Percentiles rank a stretch among this genome's conserved stretches.
Evolutionary conservation across 2,329 filamentous ascomycete genomes (phyloP).

Genomic region (Aureobasidium sp.): DNA sequence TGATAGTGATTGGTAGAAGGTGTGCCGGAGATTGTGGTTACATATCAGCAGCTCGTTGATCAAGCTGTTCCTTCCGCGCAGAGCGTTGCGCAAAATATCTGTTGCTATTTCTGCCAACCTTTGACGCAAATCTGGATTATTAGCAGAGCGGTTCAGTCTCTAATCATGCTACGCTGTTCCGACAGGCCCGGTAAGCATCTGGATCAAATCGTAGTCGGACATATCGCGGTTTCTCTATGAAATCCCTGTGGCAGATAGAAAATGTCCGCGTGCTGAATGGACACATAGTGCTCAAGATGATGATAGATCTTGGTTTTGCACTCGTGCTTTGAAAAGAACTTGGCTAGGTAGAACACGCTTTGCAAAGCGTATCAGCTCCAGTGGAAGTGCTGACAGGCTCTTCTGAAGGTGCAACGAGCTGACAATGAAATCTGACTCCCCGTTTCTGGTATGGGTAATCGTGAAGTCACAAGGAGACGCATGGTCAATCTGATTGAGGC

Average conservation of each 20-base stretch:
- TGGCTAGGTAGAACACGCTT: no score
- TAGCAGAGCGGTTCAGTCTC: neutral
- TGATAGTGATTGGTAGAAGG: neutral
- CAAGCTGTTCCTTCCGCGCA: neutral
- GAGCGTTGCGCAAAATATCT: no score
- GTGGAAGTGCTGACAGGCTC: neutral
- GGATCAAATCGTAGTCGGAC: neutral
- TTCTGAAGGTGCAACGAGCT: neutral
- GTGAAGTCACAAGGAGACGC: no score
- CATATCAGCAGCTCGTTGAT: neutral
- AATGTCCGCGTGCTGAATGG: neutral
- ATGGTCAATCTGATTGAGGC: no score
- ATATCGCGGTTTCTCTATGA: neutral
- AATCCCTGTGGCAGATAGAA: neutral
- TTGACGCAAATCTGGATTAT: neutral
- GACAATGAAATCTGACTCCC: neutral
- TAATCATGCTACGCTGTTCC: neutral
- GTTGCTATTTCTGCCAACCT: neutral
- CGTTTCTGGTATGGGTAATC: no score
- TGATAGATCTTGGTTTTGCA: neutral
- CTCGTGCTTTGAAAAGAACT: neutral
- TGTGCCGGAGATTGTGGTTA: neutral
- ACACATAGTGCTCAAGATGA: neutral
- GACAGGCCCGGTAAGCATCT: neutral
- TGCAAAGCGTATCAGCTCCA: no score